These are phyloP conservation scores for Globisporangium carolinianum DNA, from an alignment of 352 stramenopile species.

Conservation along the genomic window DNA sequence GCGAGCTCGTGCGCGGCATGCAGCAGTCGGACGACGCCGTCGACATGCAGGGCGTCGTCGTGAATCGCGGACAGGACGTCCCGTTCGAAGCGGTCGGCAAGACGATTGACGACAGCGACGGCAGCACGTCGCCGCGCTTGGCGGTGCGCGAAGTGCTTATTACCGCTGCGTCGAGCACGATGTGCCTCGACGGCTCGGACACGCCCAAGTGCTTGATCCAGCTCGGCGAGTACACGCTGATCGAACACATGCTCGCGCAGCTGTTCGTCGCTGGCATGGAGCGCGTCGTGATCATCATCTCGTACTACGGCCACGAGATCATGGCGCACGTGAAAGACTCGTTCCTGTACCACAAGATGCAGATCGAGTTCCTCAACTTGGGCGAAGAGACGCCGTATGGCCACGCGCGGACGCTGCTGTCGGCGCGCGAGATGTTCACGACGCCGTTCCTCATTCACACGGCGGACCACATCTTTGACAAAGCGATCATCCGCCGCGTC, in stretches of 20 bases:
- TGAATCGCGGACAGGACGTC: slow-evolving; percentile 67
- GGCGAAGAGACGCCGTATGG: slow-evolving; percentile 64
- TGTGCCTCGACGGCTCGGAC: slow-evolving; percentile 42
- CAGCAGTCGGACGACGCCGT: slow-evolving; percentile 41
- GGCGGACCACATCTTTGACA: slow-evolving; percentile 81
- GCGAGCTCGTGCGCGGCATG: slow-evolving; percentile 48
- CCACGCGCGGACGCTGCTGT: slow-evolving; percentile 66
- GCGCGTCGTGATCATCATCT: slow-evolving; percentile 73
- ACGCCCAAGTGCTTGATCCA: slow-evolving; percentile 71
- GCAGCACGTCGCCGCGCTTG: slow-evolving; percentile 1
- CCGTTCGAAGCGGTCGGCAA: slow-evolving; percentile 62
- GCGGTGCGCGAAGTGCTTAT: slow-evolving; percentile 52
- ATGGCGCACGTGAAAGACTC: slow-evolving; percentile 58
- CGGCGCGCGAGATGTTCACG: slow-evolving; percentile 68
- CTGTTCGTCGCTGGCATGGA: slow-evolving; percentile 67
- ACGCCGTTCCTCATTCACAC: slow-evolving; percentile 85
- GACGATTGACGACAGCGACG: not conserved
- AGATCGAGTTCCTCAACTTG: slow-evolving; percentile 83
- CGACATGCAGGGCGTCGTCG: slow-evolving; percentile 74
- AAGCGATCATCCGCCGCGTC: slow-evolving; percentile 61
- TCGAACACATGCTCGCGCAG: slow-evolving; percentile 74
- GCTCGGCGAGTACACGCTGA: slow-evolving; percentile 63
- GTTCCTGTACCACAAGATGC: slow-evolving; percentile 67
- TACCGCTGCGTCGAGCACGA: slow-evolving; percentile 49
- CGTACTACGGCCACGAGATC: slow-evolving; percentile 49